These are phyloP conservation scores for Lentinula detonsa DNA, from an alignment of 768 basidiomycete species.

Conservation along the genomic window DNA sequence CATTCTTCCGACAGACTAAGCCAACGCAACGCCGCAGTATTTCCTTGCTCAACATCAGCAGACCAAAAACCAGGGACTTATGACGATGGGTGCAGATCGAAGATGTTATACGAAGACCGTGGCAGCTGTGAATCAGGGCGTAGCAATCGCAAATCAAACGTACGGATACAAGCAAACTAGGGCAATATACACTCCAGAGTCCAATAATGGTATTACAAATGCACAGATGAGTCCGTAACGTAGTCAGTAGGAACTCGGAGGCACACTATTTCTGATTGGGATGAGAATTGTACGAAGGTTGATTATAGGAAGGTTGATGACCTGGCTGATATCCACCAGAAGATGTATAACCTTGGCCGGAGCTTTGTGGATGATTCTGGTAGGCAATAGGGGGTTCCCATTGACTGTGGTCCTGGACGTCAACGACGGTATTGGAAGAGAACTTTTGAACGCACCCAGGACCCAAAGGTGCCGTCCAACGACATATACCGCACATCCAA, in stretches of 20 bases:
- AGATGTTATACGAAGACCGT: background rate
- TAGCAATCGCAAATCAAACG: too few species aligned
- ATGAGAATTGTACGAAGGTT: background rate
- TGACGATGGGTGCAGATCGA: too few species aligned
- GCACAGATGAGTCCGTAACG: too few species aligned
- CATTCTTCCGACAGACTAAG: background rate
- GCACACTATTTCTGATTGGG: slow-evolving; percentile 3
- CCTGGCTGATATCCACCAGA: slow-evolving; percentile 1
- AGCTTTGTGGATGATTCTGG: background rate
- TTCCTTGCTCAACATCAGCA: background rate
- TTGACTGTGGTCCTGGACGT: background rate
- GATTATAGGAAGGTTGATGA: slow-evolving; percentile 7
- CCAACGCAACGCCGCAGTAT: background rate
- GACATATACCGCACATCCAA: slow-evolving; percentile 13
- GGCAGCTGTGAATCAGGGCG: too few species aligned
- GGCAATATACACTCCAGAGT: background rate
- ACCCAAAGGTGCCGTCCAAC: slow-evolving; percentile 6
- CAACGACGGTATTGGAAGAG: background rate
- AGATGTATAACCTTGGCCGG: background rate
- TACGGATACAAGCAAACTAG: background rate
- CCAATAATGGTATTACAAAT: background rate
- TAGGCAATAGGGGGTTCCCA: slow-evolving; percentile 9
- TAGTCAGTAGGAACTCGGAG: too few species aligned
- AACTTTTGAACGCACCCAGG: slow-evolving; percentile 6
- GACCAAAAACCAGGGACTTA: too few species aligned